phyloP scores from a whole-genome alignment of 805 yeast genomes.

The Hagleromyces aurorensis region DNA sequence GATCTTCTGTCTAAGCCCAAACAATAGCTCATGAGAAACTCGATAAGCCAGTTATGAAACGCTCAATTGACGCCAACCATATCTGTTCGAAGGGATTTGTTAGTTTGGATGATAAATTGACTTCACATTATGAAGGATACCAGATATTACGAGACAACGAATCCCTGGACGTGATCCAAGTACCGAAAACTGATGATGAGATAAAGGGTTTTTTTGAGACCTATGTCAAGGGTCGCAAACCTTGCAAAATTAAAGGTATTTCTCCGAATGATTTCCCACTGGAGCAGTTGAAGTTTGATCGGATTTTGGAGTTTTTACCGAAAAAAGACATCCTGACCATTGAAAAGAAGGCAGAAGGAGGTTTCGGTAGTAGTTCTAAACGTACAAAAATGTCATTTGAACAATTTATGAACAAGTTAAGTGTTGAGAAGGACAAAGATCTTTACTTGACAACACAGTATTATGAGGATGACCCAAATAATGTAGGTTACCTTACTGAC shows the following conservation, averaged over 20 bases:
- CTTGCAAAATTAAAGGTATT: slow-evolving; percentile 41
- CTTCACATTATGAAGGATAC: slow-evolving; percentile 15
- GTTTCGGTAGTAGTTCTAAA: slow-evolving; percentile 59
- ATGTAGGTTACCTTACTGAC: slow-evolving; percentile 19
- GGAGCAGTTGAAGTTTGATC: slow-evolving; percentile 29
- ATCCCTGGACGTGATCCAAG: slow-evolving; percentile 9
- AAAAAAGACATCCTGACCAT: slow-evolving; percentile 40
- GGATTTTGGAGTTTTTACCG: slow-evolving; percentile 33
- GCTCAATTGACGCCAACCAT: too few relatives aligned
- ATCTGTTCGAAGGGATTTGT: too few relatives aligned
- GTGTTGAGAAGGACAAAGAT: slow-evolving; percentile 34
- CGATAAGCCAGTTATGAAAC: too few relatives aligned
- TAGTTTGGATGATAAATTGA: slow-evolving; percentile 8
- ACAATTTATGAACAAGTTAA: slow-evolving; percentile 39
- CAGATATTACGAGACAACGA: slow-evolving; percentile 13
- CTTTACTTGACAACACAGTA: slow-evolving; percentile 69
- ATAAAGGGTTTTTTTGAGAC: slow-evolving; percentile 31
- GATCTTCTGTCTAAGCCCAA: too few relatives aligned
- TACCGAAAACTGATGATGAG: slow-evolving; percentile 16
- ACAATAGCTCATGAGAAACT: too few relatives aligned
- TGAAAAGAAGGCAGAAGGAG: slow-evolving; percentile 50
- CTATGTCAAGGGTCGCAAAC: slow-evolving; percentile 39
- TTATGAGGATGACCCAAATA: slow-evolving; percentile 34
- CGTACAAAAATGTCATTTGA: slow-evolving; percentile 44
- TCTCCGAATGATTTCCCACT: slow-evolving; percentile 30